Conservation (phyloP, 257 asterid species). For the Solanum chilense region DNA sequence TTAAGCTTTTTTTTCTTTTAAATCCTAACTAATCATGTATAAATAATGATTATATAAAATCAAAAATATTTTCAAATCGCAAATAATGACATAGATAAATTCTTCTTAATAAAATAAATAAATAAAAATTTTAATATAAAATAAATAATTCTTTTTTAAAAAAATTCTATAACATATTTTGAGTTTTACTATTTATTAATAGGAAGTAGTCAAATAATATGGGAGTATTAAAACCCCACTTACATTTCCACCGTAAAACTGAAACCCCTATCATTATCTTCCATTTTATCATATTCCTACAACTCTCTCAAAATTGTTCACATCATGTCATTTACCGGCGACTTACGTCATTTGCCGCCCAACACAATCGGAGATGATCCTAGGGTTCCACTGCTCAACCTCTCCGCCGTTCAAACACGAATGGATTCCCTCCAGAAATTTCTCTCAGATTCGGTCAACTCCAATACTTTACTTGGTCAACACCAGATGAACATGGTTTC, state of each 20-base stretch:
- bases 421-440: conserved; percentile 54
- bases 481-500: conserved; percentile 51
- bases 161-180: no score
- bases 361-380: conserved; percentile 23
- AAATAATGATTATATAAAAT: no score
- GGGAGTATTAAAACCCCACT: background rate
- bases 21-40: no score
- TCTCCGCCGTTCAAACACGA: conserved; percentile 39
- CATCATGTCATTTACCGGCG: conserved; percentile 37
- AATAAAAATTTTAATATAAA: no score
- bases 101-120: no score
- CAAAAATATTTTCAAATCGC: no score
- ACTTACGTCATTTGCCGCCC: conserved; percentile 37
- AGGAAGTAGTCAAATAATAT: no score
- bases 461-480: conserved; percentile 38
- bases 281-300: background rate
- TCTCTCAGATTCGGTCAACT: conserved; percentile 53
- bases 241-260: background rate
- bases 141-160: no score
- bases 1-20: no score
- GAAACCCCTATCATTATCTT: background rate
- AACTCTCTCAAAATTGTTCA: background rate
- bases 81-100: fast-evolving
- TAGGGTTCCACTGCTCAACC: conserved; percentile 35
- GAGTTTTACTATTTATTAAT: no score